Evolutionary conservation across 2,329 filamentous ascomycete genomes (phyloP).

Genomic region (Setomelanomma holmii): DNA sequence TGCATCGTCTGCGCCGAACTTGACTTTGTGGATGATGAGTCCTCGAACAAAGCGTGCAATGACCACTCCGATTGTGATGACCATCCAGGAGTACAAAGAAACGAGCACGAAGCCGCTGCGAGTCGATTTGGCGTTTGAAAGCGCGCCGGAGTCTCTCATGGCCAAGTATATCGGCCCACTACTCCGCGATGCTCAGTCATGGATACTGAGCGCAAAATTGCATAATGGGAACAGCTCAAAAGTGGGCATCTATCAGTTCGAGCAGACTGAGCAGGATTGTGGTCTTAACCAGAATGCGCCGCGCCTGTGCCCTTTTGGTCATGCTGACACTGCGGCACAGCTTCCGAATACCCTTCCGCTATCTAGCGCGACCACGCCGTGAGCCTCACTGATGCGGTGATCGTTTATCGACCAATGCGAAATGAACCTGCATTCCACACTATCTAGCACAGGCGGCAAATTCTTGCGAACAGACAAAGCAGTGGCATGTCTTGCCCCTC

Average conservation of each 20-base stretch:
- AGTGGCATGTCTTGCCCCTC: not conserved
- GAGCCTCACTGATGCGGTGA: not conserved
- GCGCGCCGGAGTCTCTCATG: slow-evolving; percentile 3
- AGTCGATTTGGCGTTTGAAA: slow-evolving; percentile 12
- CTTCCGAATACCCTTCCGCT: not conserved
- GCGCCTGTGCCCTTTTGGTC: not conserved
- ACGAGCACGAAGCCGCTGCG: slow-evolving; percentile 22
- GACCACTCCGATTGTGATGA: slow-evolving; percentile 15
- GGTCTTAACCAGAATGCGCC: not conserved
- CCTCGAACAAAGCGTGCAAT: slow-evolving; percentile 19
- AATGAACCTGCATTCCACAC: not conserved
- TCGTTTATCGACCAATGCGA: not conserved
- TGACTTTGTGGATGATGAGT: slow-evolving; percentile 15
- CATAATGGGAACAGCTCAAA: no score
- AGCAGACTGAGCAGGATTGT: not conserved
- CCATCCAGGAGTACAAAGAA: slow-evolving; percentile 26
- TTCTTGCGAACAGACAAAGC: not conserved
- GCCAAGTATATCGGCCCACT: not conserved
- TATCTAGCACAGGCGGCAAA: not conserved
- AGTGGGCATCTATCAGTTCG: no score
- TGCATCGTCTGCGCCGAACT: slow-evolving; percentile 24
- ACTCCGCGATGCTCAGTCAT: not conserved
- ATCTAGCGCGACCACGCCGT: not conserved
- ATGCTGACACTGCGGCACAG: not conserved
- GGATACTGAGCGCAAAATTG: not conserved